phyloP scores from a whole-genome alignment of 352 stramenopile genomes.

The Pythium utonaiense region DNA sequence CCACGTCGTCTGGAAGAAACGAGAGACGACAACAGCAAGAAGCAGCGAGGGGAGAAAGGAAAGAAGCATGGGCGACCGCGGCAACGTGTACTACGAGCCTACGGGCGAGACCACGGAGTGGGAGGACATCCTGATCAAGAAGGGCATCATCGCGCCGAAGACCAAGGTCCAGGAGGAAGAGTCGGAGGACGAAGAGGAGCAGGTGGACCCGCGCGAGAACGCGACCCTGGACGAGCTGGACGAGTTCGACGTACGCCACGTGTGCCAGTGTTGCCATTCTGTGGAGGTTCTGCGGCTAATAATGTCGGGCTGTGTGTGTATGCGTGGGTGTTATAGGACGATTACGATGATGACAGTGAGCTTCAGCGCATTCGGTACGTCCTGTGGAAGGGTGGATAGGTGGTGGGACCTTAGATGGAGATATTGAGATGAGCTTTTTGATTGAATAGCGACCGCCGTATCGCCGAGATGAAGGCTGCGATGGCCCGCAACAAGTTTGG shows the following conservation, averaged over 20 bases:
- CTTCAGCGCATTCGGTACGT: constrained; percentile 61
- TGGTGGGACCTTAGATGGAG: not conserved
- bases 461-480: constrained; percentile 85
- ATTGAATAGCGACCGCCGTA: constrained; percentile 61
- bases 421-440: not conserved
- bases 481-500: constrained; percentile 85
- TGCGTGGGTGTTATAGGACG: constrained; percentile 34
- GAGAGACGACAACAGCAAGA: constrained; percentile 2
- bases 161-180: constrained; percentile 83
- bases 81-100: constrained; percentile 81
- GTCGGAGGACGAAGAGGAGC: constrained; percentile 55
- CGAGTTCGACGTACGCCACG: constrained; percentile 59
- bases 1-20: not conserved
- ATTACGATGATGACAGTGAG: constrained; percentile 83
- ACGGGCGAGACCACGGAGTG: constrained; percentile 89
- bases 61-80: constrained; percentile 57
- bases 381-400: constrained; percentile 2
- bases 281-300: no score
- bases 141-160: constrained; percentile 85
- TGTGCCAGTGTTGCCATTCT: not conserved
- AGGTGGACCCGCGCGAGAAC: constrained; percentile 70
- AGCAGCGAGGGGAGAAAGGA: constrained; percentile 1
- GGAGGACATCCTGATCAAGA: constrained; percentile 89
- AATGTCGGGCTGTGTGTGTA: not conserved
- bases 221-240: constrained; percentile 84